Evolutionary conservation across 768 basidiomycete species (phyloP).

Genomic region (Tephrocybe sp.): DNA sequence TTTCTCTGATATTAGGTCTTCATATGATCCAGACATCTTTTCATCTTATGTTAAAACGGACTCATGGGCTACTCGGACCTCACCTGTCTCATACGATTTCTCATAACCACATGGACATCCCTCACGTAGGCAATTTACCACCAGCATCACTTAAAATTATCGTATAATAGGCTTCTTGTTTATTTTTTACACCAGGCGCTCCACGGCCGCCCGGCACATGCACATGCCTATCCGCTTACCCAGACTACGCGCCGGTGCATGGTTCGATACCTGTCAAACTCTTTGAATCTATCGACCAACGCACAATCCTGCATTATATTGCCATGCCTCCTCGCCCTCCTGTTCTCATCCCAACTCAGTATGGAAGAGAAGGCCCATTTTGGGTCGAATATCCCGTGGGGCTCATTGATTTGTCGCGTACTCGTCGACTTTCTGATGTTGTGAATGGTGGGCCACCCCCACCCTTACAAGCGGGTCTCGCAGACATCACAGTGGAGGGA

Average conservation of each 20-base stretch:
- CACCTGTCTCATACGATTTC: constrained; percentile 6
- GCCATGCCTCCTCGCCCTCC: constrained; percentile 48
- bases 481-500: constrained; percentile 56
- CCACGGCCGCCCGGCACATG: neutral
- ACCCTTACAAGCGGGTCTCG: constrained; percentile 33
- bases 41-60: constrained; percentile 6
- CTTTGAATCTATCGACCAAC: no score
- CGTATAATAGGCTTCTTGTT: constrained; percentile 5
- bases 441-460: constrained; percentile 26
- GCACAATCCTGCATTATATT: no score
- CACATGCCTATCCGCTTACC: neutral
- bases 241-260: no score
- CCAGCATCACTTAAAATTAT: constrained; percentile 7
- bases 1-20: neutral
- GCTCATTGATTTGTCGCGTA: constrained; percentile 59
- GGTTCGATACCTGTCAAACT: no score
- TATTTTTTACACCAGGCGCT: neutral
- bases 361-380: constrained; percentile 54
- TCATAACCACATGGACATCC: constrained; percentile 11
- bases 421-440: constrained; percentile 33
- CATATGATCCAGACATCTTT: neutral
- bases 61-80: constrained; percentile 5
- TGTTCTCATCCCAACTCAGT: constrained; percentile 47
- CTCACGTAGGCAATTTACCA: constrained; percentile 10
- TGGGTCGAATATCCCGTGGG: constrained; percentile 74